A percentile compares a stretch with the other conserved stretches of the same genome.
phyloP scores from a whole-genome alignment of 2,329 filamentous ascomycete genomes.

The Colletotrichum chrysophilum region DNA sequence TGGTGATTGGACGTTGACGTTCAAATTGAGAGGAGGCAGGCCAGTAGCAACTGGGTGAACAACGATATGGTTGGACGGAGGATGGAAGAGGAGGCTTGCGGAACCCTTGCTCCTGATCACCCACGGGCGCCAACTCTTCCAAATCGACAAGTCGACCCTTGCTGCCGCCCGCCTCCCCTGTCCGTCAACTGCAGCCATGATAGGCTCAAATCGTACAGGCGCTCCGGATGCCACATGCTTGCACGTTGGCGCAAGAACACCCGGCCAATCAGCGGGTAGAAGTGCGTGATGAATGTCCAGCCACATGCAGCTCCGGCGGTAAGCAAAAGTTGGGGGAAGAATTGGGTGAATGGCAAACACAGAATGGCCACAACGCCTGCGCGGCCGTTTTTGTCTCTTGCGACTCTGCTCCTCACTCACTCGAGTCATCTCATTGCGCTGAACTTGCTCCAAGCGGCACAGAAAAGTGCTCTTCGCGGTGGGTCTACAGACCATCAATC shows the following conservation, averaged over 20 bases:
- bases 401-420: not conserved
- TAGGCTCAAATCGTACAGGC: conserved; percentile 26
- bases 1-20: conserved; percentile 17
- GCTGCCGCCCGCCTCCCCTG: conserved; percentile 20
- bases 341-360: not conserved
- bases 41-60: conserved; percentile 29
- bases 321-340: conserved; percentile 31
- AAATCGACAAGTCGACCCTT: conserved; percentile 31
- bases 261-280: conserved; percentile 41
- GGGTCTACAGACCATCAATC: not conserved
- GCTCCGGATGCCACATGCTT: conserved; percentile 20
- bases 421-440: not conserved
- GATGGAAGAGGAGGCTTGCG: conserved; percentile 3
- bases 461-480: not conserved
- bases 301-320: conserved; percentile 50
- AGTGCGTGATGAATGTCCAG: conserved; percentile 43
- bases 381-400: not conserved
- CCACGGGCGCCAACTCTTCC: conserved; percentile 13
- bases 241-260: conserved; percentile 28
- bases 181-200: conserved; percentile 30
- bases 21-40: conserved; percentile 10
- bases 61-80: conserved; percentile 29
- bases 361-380: conserved; percentile 16
- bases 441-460: not conserved
- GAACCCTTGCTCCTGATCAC: conserved; percentile 14